These are phyloP conservation scores for Boletus rubropictus DNA, from an alignment of 768 basidiomycete species.

Conservation along the genomic window DNA sequence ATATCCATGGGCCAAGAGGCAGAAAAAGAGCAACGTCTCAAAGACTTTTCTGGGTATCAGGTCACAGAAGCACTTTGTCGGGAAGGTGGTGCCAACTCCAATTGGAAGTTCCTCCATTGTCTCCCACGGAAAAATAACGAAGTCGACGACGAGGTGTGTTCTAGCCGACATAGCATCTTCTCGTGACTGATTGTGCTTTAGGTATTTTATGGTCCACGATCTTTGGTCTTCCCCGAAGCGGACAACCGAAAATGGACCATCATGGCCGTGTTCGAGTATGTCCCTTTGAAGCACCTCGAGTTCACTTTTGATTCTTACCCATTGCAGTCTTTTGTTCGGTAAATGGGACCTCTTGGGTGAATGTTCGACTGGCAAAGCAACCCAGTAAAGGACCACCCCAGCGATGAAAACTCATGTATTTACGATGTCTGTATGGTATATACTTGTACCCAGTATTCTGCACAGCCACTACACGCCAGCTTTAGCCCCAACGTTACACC, in stretches of 20 bases:
- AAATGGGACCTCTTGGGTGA: slow-evolving; percentile 38
- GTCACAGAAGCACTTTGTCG: slow-evolving; percentile 84
- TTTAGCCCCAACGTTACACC: not conserved
- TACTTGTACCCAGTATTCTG: not conserved
- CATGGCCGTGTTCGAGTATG: slow-evolving; percentile 87
- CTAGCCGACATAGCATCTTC: not conserved
- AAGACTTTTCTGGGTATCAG: slow-evolving; percentile 89
- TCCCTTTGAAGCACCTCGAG: slow-evolving; percentile 16
- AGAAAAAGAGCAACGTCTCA: slow-evolving; percentile 79
- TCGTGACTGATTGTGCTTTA: slow-evolving; percentile 21
- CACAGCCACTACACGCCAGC: slow-evolving; percentile 3
- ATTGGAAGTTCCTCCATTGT: slow-evolving; percentile 97
- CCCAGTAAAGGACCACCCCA: not conserved
- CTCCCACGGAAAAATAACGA: slow-evolving; percentile 89
- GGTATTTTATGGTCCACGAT: slow-evolving; percentile 92
- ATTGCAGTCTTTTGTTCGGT: slow-evolving; percentile 36
- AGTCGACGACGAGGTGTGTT: slow-evolving; percentile 86
- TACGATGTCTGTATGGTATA: not conserved
- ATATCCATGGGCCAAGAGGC: slow-evolving; percentile 99
- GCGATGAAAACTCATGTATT: not conserved
- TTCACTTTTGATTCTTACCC: slow-evolving; percentile 3
- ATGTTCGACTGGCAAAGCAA: slow-evolving; percentile 11
- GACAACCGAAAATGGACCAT: slow-evolving; percentile 98
- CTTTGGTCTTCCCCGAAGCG: slow-evolving; percentile 87
- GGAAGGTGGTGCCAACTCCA: slow-evolving; percentile 72